Evolutionary conservation across 2,329 filamentous ascomycete genomes (phyloP).

Genomic region (Alternaria triticimaculans): DNA sequence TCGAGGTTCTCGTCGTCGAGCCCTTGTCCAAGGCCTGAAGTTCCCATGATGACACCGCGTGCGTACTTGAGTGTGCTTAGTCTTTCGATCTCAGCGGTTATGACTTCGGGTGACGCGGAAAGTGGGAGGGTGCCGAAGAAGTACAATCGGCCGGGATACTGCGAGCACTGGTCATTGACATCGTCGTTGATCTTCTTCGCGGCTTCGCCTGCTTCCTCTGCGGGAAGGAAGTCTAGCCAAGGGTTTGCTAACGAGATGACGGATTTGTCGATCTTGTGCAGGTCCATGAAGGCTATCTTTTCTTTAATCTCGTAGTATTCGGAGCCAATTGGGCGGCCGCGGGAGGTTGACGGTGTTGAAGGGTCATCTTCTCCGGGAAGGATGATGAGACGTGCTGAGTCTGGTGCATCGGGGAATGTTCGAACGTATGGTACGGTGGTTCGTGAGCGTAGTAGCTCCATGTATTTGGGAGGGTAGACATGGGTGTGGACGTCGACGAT

Average conservation of each 20-base stretch:
- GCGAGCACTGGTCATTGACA: conserved; percentile 73
- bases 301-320: conserved; percentile 82
- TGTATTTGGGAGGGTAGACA: conserved; percentile 67
- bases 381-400: conserved; percentile 70
- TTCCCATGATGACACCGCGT: conserved; percentile 88
- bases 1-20: conserved; percentile 79
- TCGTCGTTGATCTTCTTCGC: conserved; percentile 78
- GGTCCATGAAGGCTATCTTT: conserved; percentile 88
- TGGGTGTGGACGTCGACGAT: conserved; percentile 69
- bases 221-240: conserved; percentile 84
- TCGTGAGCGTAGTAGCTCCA: conserved; percentile 63
- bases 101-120: conserved; percentile 66
- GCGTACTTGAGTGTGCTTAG: conserved; percentile 69
- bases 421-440: conserved; percentile 74
- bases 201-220: conserved; percentile 66
- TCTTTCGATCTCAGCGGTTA: conserved; percentile 70
- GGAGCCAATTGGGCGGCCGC: conserved; percentile 80
- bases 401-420: conserved; percentile 61
- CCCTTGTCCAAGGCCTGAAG: conserved; percentile 77
- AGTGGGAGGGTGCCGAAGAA: conserved; percentile 85
- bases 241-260: conserved; percentile 91
- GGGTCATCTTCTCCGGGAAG: conserved; percentile 64
- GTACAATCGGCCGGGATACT: conserved; percentile 72
- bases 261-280: conserved; percentile 79
- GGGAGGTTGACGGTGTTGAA: conserved; percentile 59